phyloP scores from a whole-genome alignment of 768 basidiomycete genomes.

The Rhodotorula sphaerocarpa region DNA sequence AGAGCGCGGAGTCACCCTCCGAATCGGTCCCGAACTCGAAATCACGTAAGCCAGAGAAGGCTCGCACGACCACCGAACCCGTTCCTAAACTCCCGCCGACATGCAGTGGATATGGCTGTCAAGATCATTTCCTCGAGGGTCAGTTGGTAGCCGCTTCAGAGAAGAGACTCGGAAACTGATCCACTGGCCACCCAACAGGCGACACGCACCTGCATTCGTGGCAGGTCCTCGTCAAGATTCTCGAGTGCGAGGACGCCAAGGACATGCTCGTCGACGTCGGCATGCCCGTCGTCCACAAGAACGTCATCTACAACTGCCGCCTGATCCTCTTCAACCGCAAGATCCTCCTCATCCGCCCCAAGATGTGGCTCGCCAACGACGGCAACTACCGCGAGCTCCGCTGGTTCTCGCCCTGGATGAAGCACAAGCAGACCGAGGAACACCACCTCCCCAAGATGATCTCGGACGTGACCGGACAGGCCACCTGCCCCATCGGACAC shows the following conservation, averaged over 20 bases:
- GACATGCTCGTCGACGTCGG: slow-evolving; percentile 95
- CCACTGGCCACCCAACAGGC: slow-evolving; percentile 50
- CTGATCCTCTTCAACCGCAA: slow-evolving; percentile 75
- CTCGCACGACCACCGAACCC: too few relatives aligned
- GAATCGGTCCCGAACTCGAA: slow-evolving; percentile 95
- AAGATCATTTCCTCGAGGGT: slow-evolving; percentile 98
- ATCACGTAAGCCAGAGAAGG: slow-evolving; percentile 77
- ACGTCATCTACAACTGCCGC: slow-evolving; percentile 94
- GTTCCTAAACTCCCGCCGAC: not conserved
- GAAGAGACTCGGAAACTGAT: not conserved
- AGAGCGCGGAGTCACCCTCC: slow-evolving; percentile 70
- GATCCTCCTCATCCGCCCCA: slow-evolving; percentile 89
- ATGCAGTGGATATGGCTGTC: slow-evolving; percentile 83
- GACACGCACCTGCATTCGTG: slow-evolving; percentile 95
- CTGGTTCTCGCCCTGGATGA: slow-evolving; percentile 92
- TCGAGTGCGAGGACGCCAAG: slow-evolving; percentile 64
- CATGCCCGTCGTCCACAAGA: slow-evolving; percentile 97
- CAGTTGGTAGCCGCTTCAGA: not conserved
- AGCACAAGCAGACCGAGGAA: slow-evolving; percentile 80
- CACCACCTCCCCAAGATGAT: slow-evolving; percentile 86
- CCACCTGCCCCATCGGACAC: slow-evolving; percentile 89
- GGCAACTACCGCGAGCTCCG: slow-evolving; percentile 85
- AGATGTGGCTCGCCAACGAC: slow-evolving; percentile 99
- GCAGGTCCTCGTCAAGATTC: slow-evolving; percentile 90
- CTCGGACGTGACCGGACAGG: slow-evolving; percentile 74